Conservation (phyloP, 352 stramenopile species). For the Pythium sp. region DNA sequence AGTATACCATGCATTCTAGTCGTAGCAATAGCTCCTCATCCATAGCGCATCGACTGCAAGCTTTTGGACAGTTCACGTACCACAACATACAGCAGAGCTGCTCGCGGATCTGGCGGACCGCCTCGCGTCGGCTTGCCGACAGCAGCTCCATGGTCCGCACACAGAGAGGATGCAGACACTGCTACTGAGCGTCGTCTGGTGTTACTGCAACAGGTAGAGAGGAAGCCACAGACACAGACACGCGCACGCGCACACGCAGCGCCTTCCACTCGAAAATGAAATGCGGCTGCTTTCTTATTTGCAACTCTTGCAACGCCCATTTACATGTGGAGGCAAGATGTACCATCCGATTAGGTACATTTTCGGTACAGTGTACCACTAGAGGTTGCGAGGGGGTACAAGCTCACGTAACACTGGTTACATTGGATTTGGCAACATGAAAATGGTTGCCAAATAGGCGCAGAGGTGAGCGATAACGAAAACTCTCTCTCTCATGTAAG, state of each 20-base stretch:
- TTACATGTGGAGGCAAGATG: background rate
- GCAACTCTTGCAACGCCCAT: background rate
- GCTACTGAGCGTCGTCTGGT: background rate
- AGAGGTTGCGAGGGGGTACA: background rate
- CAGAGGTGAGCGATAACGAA: no score
- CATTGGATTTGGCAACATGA: background rate
- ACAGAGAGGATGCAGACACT: background rate
- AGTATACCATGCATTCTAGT: background rate
- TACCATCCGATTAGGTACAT: background rate
- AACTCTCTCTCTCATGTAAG: no score
- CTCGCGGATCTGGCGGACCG: conserved; percentile 75
- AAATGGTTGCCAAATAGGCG: background rate
- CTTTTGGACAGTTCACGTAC: conserved; percentile 27
- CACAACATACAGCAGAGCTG: conserved; percentile 77
- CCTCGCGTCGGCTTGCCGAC: conserved; percentile 45
- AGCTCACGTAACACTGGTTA: background rate
- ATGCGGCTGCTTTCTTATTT: background rate
- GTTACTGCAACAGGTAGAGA: no score
- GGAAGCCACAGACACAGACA: background rate
- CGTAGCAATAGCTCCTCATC: background rate
- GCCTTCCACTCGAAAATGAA: conserved; percentile 4
- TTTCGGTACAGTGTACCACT: background rate
- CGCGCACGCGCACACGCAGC: background rate
- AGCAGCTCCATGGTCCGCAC: conserved; percentile 48
- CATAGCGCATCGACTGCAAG: background rate